Evolutionary conservation across 495 filamentous ascomycete species (phyloP), one percentile per base, ranked within the genome.

Genomic region (Lasiosphaeria ovina): DNA sequence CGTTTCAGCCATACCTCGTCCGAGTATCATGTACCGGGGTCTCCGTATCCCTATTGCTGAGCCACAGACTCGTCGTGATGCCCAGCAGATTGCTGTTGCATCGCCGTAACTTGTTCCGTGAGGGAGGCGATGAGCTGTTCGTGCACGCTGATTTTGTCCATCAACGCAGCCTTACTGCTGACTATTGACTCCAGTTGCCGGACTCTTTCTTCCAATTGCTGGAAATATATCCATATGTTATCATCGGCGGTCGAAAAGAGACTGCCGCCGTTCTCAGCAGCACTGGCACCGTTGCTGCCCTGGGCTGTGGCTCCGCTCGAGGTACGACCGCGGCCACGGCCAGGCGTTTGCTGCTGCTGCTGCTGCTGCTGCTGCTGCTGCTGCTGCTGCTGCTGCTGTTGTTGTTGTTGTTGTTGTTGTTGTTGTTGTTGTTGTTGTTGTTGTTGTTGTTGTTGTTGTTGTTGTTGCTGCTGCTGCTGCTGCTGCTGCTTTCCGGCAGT

Each of bases 191-290:
- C 62, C 42, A 77, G 66, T 32, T 67, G 58, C 54, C 78, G 77
- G 11, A 82, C 66, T 62, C 74, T 72, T 3, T 77, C 77, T 44
- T 83, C 80, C 11, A 83, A 70, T n/a, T 69, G 72, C 42, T 81
- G 78, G 50, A 82, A 74, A 62, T 82, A 83, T 4, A 74, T 61
- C 77, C 75, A 81, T 9, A 83, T 60, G 16, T 71, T 72, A 50
- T 73, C 72, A 35, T 83, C 80, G 24, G 42, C 57, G 6, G 70
- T 66, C 17, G 74, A 69, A 54, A 79, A 79, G 14, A 79, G 66
- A 54, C 76, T 80, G 60, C 74, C 78, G 55, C 63, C 76, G 51
- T 72, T 76, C 49, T 73, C 72, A 35, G 71, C 72, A 35, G 71
- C 74, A 8, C 51, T 49, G 6, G 42, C 40, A 10, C 65, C 62